Percentiles rank a stretch among this genome's conserved stretches.
phyloP scores from a whole-genome alignment of 179 eudicot species.

The Monotropa hypopitys region DNA sequence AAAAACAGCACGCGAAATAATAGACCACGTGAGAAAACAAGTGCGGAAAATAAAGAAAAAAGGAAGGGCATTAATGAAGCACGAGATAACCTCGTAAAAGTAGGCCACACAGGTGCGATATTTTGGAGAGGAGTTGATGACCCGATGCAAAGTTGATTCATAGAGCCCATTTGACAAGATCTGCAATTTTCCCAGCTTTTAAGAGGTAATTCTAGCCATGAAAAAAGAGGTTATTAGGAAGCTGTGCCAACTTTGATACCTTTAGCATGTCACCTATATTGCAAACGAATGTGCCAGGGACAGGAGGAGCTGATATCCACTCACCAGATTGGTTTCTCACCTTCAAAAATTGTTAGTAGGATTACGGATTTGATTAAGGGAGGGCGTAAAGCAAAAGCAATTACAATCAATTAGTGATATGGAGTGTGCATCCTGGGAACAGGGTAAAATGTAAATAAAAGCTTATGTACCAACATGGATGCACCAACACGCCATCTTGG shows the following conservation, averaged over 20 bases:
- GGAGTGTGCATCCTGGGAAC: background rate
- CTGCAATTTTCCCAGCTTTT: conserved; percentile 25
- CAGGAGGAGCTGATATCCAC: conserved; percentile 90
- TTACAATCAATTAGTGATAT: background rate
- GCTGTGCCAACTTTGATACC: conserved; percentile 28
- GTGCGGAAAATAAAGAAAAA: background rate
- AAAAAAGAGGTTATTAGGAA: conserved; percentile 3
- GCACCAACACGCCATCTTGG: background rate
- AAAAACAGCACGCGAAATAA: background rate
- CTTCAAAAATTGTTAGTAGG: conserved; percentile 26
- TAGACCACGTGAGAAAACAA: background rate
- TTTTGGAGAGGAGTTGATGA: conserved; percentile 52
- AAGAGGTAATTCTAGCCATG: background rate
- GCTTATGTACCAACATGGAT: background rate
- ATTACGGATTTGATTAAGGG: background rate
- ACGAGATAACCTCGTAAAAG: conserved; percentile 69
- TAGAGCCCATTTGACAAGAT: conserved; percentile 78
- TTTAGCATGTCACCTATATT: conserved; percentile 90
- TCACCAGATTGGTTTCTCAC: conserved; percentile 84
- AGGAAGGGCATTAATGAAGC: background rate
- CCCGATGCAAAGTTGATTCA: conserved; percentile 82
- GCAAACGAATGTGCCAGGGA: conserved; percentile 91
- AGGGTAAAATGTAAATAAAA: background rate
- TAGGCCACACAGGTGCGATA: conserved; percentile 72
- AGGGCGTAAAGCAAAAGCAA: background rate